Evolutionary conservation across 441 rosid species (phyloP), one percentile per base, ranked within the genome.

Genomic region (Brassica balearica): DNA sequence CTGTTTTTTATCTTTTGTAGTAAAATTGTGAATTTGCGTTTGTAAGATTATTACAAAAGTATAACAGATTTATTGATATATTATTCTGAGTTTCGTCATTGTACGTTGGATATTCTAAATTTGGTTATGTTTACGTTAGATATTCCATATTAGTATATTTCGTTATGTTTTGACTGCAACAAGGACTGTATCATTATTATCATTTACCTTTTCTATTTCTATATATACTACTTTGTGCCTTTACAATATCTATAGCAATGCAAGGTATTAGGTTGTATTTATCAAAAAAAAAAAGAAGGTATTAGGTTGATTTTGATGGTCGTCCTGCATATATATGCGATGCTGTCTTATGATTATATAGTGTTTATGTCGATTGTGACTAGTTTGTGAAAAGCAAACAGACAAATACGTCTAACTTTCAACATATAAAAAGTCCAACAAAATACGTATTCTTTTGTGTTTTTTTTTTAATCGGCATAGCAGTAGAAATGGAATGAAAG

Each of bases 1-100:
- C 79, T 73, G 69, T 73, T 68, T 71, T 73, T 64, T 34, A 32
- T 25, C 23, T 23, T 73, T 74, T 63, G 68, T 63, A 41, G 46
- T 38, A 53, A 53, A 41, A 8, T 41, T 74, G 14, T 29, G 27
- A 38, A 55, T 55, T 63, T 11, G 3, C 65, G 73, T 72, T 72
- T 74, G 78, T 74, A 36, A 67, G 61, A 20, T 74, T 69, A 36
- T 69, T 73, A 73, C 71, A 19, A 73, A 74, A 46, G 4, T 55
- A 15, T 66, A 55, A 34, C 61, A 8, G 70, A 22, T 73, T 62
- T 27, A 73, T 51, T 48, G 34, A 11, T 72, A 34, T 15, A 6
- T 17, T 72, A 32, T 36, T 51, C n/a, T 9, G 34, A 11, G 12
- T 48, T 73, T 73, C 64, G 17, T 38, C 27, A 25, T 38, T 34